Evolutionary conservation across 805 yeast genomes (phyloP), one percentile per base, ranked within the genome.

Genomic region (Yamadazyma scolyti): DNA sequence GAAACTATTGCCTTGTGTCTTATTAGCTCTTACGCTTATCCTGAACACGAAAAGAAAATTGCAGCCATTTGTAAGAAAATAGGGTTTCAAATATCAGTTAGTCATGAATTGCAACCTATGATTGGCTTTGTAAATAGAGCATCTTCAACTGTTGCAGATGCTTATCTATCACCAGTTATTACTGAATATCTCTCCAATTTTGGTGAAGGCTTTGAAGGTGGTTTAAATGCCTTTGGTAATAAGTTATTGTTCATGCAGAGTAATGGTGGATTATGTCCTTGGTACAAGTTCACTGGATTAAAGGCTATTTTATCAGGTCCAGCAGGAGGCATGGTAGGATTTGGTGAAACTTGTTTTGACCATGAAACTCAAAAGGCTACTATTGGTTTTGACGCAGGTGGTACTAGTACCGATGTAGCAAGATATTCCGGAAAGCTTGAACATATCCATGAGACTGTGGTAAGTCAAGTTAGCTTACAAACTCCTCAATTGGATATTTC

Each of bases 291-390:
- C 53, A 81, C 96, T 0, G 97, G 97, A 2, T 64, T 90, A 21
- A 73, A 78, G 44, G 95, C 97, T 3, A 83, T 90, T 28, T 59
- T 90, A 20, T 86, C 96, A 1, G 97, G 97, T 2, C 97, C 97
- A 3, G 97, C 97, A 7, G 97, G 97, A 22, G 97, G 97, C 29
- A 95, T 90, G 36, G 96, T 90, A 20, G 97, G 97, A 0, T 85
- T 78, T 46, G 85, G 96, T 0, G 71, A 76, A 31, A 89, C 97
- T 0, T 84, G 95, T 39, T 86, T 70, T 51, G 75, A 70, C 38
- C 23, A 38, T 16, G 30, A 19, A 1, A 16, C 44, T 2, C 20
- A 38, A 13, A 45, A 35, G 24, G 65, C 65, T 12, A 60, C 67
- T 18, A 56, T 65, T 18, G 71, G 71, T 1, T 53, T 53, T 37